A percentile compares a stretch with the other conserved stretches of the same genome.
phyloP scores from a whole-genome alignment of 345 rosid species.

The Populus simonii region DNA sequence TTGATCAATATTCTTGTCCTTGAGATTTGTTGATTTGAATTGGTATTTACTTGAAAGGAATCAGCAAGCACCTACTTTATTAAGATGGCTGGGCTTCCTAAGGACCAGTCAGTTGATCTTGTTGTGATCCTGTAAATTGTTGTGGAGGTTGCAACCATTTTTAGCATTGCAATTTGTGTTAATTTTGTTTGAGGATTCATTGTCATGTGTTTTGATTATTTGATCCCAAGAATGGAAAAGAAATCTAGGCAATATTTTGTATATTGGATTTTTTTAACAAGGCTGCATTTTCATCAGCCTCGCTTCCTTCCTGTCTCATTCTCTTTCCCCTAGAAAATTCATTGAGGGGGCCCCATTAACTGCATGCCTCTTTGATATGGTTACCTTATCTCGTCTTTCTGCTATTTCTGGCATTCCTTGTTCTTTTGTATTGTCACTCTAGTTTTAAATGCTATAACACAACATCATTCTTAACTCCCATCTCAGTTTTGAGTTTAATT shows the following conservation, averaged over 20 bases:
- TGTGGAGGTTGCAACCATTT: neutral
- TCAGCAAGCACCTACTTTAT: neutral
- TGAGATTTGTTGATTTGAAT: neutral
- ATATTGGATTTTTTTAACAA: neutral
- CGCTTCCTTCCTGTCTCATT: neutral
- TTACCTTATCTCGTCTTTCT: neutral
- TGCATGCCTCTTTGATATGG: neutral
- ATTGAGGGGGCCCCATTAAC: neutral
- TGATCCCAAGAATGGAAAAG: neutral
- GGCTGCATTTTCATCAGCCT: neutral
- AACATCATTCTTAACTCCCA: neutral
- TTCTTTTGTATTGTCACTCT: neutral
- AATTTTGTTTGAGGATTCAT: neutral
- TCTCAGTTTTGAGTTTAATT: neutral
- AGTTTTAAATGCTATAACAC: neutral
- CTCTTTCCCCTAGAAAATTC: neutral
- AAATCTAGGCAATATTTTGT: neutral
- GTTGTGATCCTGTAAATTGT: neutral
- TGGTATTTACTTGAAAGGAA: neutral
- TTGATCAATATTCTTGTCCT: neutral
- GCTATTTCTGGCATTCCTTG: neutral
- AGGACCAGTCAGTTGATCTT: neutral
- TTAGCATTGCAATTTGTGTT: neutral
- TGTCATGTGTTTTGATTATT: neutral
- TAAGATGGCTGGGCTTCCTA: neutral